Evolutionary conservation across 106 monocot species (phyloP).

Genomic region (Dendrobium nobile): DNA sequence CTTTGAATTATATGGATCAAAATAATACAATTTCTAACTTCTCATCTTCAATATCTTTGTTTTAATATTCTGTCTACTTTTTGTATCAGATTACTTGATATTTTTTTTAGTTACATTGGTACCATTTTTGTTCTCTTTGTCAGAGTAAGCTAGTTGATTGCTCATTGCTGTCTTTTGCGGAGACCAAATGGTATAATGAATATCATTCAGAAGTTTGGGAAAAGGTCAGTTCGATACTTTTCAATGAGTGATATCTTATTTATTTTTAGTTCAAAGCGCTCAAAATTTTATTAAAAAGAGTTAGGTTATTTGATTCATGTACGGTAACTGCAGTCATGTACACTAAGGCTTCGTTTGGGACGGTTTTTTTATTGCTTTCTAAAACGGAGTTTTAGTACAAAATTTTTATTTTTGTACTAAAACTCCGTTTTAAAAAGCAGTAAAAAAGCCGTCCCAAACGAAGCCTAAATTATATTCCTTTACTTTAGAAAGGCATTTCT

Average conservation of each 20-base stretch:
- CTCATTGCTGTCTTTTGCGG: conserved; percentile 52
- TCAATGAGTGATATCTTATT: neutral
- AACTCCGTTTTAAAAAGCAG: no score
- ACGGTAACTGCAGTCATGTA: neutral
- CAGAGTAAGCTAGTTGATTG: conserved; percentile 69
- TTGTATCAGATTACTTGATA: neutral
- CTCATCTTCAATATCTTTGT: neutral
- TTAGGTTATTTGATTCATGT: neutral
- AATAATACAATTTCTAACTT: neutral
- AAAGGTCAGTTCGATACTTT: conserved; percentile 47
- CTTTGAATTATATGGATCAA: neutral
- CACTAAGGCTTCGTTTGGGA: neutral
- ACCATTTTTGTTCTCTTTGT: conserved; percentile 14
- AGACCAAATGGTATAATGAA: conserved; percentile 77
- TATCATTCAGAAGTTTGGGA: conserved; percentile 94
- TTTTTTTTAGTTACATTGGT: neutral
- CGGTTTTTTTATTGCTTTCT: no score
- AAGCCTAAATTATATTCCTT: neutral
- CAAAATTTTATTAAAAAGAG: neutral
- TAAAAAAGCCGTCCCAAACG: no score
- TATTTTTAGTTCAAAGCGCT: neutral
- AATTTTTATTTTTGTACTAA: no score
- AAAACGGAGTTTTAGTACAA: no score
- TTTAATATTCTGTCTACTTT: neutral
- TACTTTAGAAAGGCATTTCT: neutral